Conservation (phyloP, 2,329 filamentous ascomycete species). For the Aureobasidium sp. region DNA sequence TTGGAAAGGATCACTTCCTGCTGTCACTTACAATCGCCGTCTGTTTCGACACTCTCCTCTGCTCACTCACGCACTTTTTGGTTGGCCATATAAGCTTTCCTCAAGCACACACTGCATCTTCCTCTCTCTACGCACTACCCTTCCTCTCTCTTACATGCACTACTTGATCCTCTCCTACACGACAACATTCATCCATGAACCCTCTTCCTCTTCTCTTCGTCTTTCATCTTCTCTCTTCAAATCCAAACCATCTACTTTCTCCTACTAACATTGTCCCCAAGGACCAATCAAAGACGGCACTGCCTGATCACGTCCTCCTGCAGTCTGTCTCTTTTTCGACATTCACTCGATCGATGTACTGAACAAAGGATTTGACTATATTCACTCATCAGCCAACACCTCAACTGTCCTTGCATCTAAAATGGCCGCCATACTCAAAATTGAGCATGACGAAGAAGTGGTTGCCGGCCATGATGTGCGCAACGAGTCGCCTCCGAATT, state of each 20-base stretch:
- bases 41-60: neutral
- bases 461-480: neutral
- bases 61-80: neutral
- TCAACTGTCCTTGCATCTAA: no score
- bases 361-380: no score
- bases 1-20: neutral
- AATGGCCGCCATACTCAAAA: neutral
- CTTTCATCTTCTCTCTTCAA: neutral
- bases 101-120: neutral
- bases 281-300: no score
- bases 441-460: neutral
- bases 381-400: no score
- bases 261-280: neutral
- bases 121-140: neutral
- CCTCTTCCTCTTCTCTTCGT: neutral
- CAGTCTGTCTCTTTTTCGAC: no score
- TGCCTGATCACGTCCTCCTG: no score
- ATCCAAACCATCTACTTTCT: neutral
- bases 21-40: neutral
- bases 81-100: neutral
- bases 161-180: neutral
- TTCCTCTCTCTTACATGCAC: no score
- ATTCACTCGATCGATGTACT: no score
- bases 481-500: neutral
- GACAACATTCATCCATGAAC: neutral